phyloP scores from a whole-genome alignment of 2,329 filamentous ascomycete species.

The Monilinia vaccinii-corymbosi region DNA sequence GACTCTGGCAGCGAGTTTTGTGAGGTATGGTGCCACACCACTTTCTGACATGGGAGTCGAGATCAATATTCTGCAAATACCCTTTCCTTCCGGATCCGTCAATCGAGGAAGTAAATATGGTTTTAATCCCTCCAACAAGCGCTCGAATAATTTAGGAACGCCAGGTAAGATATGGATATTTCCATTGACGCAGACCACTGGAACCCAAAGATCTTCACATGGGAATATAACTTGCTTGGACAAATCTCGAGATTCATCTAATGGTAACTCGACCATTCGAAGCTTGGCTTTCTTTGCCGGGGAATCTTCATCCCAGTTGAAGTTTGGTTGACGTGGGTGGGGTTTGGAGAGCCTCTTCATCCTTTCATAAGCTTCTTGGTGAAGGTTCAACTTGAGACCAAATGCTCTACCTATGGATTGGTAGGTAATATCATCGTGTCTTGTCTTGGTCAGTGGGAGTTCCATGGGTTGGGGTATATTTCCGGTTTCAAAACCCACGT shows the following conservation, averaged over 20 bases:
- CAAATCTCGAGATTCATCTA: slow-evolving; percentile 55
- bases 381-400: slow-evolving; percentile 62
- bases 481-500: slow-evolving; percentile 44
- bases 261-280: slow-evolving; percentile 83
- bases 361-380: slow-evolving; percentile 65
- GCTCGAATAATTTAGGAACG: slow-evolving; percentile 74
- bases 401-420: slow-evolving; percentile 89
- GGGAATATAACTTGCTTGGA: slow-evolving; percentile 72
- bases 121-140: slow-evolving; percentile 68
- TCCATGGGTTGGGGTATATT: not conserved
- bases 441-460: slow-evolving; percentile 30
- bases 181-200: slow-evolving; percentile 77
- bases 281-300: slow-evolving; percentile 71
- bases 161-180: slow-evolving; percentile 92
- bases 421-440: slow-evolving; percentile 97
- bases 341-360: slow-evolving; percentile 78
- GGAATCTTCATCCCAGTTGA: slow-evolving; percentile 78
- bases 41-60: slow-evolving; percentile 86
- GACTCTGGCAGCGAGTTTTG: slow-evolving; percentile 65
- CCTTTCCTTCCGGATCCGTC: slow-evolving; percentile 70
- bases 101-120: slow-evolving; percentile 61
- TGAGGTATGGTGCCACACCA: slow-evolving; percentile 72
- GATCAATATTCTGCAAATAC: slow-evolving; percentile 69
- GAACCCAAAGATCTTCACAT: slow-evolving; percentile 80
- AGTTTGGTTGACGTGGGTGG: slow-evolving; percentile 61